A percentile compares a stretch with the other conserved stretches of the same genome.
phyloP scores from a whole-genome alignment of 2,329 filamentous ascomycete genomes.

The Neospermospora avenae region DNA sequence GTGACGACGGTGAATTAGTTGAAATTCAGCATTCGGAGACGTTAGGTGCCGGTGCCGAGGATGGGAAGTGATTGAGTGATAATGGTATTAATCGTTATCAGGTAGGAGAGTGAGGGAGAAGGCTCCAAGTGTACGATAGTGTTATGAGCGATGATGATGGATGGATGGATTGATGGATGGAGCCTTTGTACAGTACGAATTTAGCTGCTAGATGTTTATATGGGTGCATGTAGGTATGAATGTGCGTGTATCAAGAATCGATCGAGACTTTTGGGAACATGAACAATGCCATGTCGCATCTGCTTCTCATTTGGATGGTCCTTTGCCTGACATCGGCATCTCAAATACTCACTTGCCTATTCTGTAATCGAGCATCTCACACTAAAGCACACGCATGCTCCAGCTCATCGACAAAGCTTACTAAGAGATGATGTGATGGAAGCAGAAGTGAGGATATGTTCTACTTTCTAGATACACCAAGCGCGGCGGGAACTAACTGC shows the following conservation, averaged over 20 bases:
- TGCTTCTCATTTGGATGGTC: too few species aligned
- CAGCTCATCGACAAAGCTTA: too few species aligned
- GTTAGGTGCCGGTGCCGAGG: slow-evolving; percentile 21
- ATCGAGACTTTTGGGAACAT: neutral
- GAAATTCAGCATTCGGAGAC: slow-evolving; percentile 31
- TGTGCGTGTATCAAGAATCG: neutral
- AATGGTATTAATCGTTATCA: neutral
- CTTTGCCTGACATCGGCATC: too few species aligned
- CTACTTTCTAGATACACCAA: too few species aligned
- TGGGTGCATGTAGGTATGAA: neutral
- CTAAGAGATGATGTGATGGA: too few species aligned
- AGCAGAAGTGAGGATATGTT: too few species aligned
- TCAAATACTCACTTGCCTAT: too few species aligned
- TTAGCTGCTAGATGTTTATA: neutral
- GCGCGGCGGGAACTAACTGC: too few species aligned
- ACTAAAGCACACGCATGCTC: too few species aligned
- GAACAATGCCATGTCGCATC: neutral
- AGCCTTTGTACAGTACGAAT: neutral
- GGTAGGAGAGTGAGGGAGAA: neutral
- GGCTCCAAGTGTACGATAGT: slow-evolving; percentile 9
- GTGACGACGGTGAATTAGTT: slow-evolving; percentile 20
- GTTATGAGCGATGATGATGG: neutral
- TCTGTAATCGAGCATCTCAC: too few species aligned
- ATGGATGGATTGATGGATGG: neutral
- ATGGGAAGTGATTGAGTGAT: neutral